Evolutionary conservation across 2,329 filamentous ascomycete species (phyloP).

Genomic region (Sarocladium kiliense): DNA sequence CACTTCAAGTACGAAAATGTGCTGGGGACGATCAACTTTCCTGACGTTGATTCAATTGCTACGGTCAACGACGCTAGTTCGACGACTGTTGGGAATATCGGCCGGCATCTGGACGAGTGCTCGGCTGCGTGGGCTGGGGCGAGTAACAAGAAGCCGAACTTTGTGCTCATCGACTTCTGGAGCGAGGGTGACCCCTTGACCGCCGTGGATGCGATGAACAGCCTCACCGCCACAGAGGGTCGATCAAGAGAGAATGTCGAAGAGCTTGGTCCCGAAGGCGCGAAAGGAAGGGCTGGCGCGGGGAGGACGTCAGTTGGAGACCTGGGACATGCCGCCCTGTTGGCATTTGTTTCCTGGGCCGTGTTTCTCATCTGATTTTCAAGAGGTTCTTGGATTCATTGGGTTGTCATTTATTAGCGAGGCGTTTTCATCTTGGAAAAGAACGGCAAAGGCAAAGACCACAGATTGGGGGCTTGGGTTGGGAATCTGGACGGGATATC

Average conservation of each 20-base stretch:
- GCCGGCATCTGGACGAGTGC: slow-evolving; percentile 50
- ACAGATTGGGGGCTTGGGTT: not conserved
- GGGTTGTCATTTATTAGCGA: slow-evolving; percentile 10
- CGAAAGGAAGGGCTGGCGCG: not conserved
- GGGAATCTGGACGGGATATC: no score
- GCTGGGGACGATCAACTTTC: slow-evolving; percentile 50
- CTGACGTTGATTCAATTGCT: slow-evolving; percentile 53
- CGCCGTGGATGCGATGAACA: slow-evolving; percentile 65
- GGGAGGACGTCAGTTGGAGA: slow-evolving; percentile 11
- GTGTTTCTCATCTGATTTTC: slow-evolving; percentile 7
- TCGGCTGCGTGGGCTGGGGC: slow-evolving; percentile 48
- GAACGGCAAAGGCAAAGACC: not conserved
- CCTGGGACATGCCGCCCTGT: slow-evolving; percentile 32
- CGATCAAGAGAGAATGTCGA: slow-evolving; percentile 17
- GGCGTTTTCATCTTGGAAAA: slow-evolving; percentile 10
- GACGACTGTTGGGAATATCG: slow-evolving; percentile 45
- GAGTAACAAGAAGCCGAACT: slow-evolving; percentile 48
- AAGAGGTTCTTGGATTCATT: not conserved
- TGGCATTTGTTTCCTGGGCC: slow-evolving; percentile 8
- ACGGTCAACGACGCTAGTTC: slow-evolving; percentile 62
- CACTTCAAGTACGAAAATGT: slow-evolving; percentile 67
- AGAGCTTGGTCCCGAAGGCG: slow-evolving; percentile 10
- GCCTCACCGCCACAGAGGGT: slow-evolving; percentile 34
- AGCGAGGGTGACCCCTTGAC: slow-evolving; percentile 65
- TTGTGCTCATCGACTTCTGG: slow-evolving; percentile 76